A percentile compares a stretch with the other conserved stretches of the same genome.
Evolutionary conservation across 2,329 filamentous ascomycete species (phyloP).

Genomic region (Scedosporium aurantiacum): DNA sequence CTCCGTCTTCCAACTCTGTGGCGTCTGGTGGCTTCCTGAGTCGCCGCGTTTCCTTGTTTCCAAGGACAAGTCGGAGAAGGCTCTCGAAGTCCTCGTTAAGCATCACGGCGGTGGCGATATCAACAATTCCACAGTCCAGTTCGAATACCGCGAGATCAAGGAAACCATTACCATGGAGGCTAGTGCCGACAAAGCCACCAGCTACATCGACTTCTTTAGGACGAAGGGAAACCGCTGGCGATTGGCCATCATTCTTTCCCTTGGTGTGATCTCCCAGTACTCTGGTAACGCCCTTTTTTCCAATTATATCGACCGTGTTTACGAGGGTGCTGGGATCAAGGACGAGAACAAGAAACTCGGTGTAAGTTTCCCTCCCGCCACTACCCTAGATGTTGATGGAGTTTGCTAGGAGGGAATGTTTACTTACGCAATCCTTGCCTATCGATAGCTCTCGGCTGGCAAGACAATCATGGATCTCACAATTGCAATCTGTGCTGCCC

Average conservation of each 20-base stretch:
- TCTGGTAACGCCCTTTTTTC: constrained; percentile 56
- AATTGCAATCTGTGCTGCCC: constrained; percentile 41
- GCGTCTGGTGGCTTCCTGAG: constrained; percentile 59
- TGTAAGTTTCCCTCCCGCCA: constrained; percentile 19
- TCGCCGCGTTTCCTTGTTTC: constrained; percentile 54
- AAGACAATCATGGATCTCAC: constrained; percentile 49
- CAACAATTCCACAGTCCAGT: constrained; percentile 50
- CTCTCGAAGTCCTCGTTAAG: constrained; percentile 47
- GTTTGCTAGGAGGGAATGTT: neutral
- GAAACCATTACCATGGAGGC: constrained; percentile 50
- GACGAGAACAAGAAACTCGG: constrained; percentile 45
- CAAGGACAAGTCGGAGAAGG: constrained; percentile 52
- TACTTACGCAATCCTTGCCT: neutral
- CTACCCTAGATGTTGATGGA: neutral
- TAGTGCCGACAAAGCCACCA: constrained; percentile 32
- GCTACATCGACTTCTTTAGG: constrained; percentile 49
- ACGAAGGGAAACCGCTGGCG: constrained; percentile 56
- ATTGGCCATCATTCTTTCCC: constrained; percentile 48
- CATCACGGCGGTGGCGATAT: constrained; percentile 52
- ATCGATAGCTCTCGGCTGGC: constrained; percentile 33
- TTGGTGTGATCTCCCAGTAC: constrained; percentile 58
- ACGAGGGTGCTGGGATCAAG: constrained; percentile 48
- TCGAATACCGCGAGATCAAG: constrained; percentile 56
- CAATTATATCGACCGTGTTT: constrained; percentile 55
- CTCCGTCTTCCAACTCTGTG: constrained; percentile 45